Base-by-base conservation (phyloP, 345 rosid species). In the Microthlaspi erraticum region DNA sequence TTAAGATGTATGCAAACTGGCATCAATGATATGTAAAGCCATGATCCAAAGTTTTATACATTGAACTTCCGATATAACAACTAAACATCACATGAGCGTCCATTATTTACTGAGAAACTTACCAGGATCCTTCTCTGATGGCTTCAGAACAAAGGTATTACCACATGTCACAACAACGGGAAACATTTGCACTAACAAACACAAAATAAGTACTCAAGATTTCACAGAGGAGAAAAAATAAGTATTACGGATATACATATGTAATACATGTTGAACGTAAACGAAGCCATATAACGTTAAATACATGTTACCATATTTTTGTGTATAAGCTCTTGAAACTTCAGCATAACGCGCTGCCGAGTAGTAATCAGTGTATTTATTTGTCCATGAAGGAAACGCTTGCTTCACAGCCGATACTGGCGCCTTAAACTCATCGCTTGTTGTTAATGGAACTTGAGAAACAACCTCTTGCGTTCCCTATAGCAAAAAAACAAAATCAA, bases 91-190 rank as follows among this genome's bases (percentile, higher is more conserved):
- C n/a, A 11, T 2, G 16, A 33, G 19, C 5, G 19, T 17, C 9
- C 13, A 0, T 19, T 11, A 39, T 31, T 7, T 7, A 18, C 16
- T 18, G 45, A 59, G 18, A 29, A 14, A 17, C 3, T 81, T 63
- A 86, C 98, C 98, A 2, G 98, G 98, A 79, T 89, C 98, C 79
- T 92, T 92, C 78, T 92, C 98, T 1, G 98, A 89, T 79, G 96
- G 98, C 88, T 92, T 92, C 55, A 92, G 78, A 71, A 92, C 75
- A 84, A 78, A 88, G 17, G 98, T 92, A 78, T 92, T 92, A 46
- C 98, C 98, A 74, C 98, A 86, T 16, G 98, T 85, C 64, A n/a
- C n/a, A n/a, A n/a, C n/a, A n/a, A n/a, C n/a, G n/a, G n/a, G n/a
- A n/a, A n/a, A n/a, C n/a, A n/a, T n/a, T n/a, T n/a, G n/a, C n/a